A percentile compares a stretch with the other conserved stretches of the same genome.
These are phyloP conservation scores for Aspergillus intermedius DNA, from an alignment of 2,329 filamentous ascomycete genomes.

Conservation along the genomic window DNA sequence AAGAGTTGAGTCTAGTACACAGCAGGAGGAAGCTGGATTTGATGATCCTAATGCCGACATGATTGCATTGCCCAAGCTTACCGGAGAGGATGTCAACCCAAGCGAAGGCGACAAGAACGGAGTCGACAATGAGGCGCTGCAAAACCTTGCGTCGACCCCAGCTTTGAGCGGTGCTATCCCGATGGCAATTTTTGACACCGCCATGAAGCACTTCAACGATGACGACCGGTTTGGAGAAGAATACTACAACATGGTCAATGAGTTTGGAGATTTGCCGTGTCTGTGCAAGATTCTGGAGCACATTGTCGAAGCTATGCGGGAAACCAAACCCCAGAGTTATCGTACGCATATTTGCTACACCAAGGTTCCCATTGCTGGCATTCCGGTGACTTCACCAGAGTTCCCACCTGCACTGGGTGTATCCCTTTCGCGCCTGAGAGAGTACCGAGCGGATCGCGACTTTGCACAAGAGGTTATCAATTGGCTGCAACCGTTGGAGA, in stretches of 20 bases:
- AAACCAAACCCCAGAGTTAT: slow-evolving; percentile 54
- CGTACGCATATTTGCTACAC: slow-evolving; percentile 65
- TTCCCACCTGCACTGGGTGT: slow-evolving; percentile 67
- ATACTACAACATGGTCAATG: slow-evolving; percentile 74
- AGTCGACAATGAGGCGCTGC: slow-evolving; percentile 51
- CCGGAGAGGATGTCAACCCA: slow-evolving; percentile 57
- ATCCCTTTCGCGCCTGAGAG: slow-evolving; percentile 58
- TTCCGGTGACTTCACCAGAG: slow-evolving; percentile 56
- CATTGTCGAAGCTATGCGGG: slow-evolving; percentile 58
- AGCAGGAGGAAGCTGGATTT: slow-evolving; percentile 26
- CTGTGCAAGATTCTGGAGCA: slow-evolving; percentile 64
- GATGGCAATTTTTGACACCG: slow-evolving; percentile 81
- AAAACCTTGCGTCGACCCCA: slow-evolving; percentile 64
- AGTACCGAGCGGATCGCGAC: slow-evolving; percentile 35
- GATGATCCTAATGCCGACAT: slow-evolving; percentile 49
- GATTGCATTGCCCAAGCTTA: slow-evolving; percentile 54
- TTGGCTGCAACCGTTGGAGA: slow-evolving; percentile 44
- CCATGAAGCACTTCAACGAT: slow-evolving; percentile 69
- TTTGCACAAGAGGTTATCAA: slow-evolving; percentile 44
- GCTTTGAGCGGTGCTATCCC: slow-evolving; percentile 91
- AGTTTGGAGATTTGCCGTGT: slow-evolving; percentile 62
- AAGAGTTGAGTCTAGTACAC: slow-evolving; percentile 31
- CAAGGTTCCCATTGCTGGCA: slow-evolving; percentile 61
- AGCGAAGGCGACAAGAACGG: slow-evolving; percentile 47
- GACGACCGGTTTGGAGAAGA: slow-evolving; percentile 59